These are phyloP conservation scores for Bacterosira constricta DNA, from an alignment of 108 stramenopile genomes.

Conservation along the genomic window DNA sequence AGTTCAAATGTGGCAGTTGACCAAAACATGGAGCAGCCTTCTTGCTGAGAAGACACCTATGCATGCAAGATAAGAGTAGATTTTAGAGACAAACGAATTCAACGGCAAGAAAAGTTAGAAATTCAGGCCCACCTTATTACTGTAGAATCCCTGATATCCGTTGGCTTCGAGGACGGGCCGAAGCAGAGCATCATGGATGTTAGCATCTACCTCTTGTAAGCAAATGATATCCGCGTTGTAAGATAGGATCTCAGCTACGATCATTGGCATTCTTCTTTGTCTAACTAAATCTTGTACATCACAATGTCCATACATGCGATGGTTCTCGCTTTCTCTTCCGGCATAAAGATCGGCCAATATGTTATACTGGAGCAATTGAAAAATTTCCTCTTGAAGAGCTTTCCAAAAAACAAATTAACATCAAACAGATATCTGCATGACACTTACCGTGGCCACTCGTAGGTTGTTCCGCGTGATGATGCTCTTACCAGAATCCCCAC, in stretches of 20 bases:
- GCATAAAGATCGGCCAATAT: conserved; percentile 71
- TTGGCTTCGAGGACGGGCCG: conserved; percentile 23
- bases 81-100: background rate
- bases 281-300: conserved; percentile 36
- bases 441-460: conserved; percentile 37
- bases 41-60: conserved; percentile 38
- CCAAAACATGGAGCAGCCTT: conserved; percentile 80
- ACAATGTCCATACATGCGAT: conserved; percentile 59
- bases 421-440: too few species aligned
- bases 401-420: too few species aligned
- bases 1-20: conserved; percentile 51
- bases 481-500: background rate
- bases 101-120: background rate
- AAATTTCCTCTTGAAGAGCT: too few species aligned
- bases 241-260: conserved; percentile 69
- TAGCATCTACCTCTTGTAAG: conserved; percentile 80
- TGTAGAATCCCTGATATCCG: conserved; percentile 53
- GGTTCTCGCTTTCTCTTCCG: conserved; percentile 31
- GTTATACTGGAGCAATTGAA: conserved; percentile 52
- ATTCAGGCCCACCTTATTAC: conserved; percentile 27
- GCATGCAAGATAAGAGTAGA: background rate
- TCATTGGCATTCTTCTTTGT: conserved; percentile 66
- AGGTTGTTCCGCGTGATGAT: background rate
- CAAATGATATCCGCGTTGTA: conserved; percentile 79
- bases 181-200: conserved; percentile 35